Conservation (phyloP, 306 rosid species). For the Cotoneaster glaucophyllus region DNA sequence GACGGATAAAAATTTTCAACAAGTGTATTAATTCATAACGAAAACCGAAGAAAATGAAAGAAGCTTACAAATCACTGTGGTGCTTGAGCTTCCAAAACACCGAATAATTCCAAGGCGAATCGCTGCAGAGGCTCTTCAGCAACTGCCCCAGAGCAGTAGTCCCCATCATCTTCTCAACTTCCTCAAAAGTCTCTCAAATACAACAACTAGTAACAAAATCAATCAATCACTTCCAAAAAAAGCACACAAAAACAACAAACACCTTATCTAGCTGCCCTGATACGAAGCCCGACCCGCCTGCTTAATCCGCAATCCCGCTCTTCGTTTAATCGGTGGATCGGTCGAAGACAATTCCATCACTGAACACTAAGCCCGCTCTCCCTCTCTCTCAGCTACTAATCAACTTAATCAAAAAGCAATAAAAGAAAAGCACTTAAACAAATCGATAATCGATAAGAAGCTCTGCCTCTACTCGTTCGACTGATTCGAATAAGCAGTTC, state of each 20-base stretch:
- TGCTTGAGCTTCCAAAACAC: conserved; percentile 87
- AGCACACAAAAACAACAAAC: not conserved
- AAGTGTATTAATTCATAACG: not conserved
- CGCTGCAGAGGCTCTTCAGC: conserved; percentile 60
- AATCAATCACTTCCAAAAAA: conserved; percentile 17
- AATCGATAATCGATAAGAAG: conserved; percentile 1
- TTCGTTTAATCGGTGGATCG: conserved; percentile 62
- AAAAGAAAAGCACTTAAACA: conserved; percentile 20
- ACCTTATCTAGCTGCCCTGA: conserved; percentile 66
- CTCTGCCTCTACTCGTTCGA: conserved; percentile 4
- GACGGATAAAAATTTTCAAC: not conserved
- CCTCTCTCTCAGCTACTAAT: not conserved
- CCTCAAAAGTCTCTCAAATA: not conserved
- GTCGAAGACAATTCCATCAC: conserved; percentile 57
- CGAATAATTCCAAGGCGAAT: conserved; percentile 70
- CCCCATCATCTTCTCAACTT: conserved; percentile 42
- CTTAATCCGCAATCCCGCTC: conserved; percentile 72
- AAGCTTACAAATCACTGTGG: conserved; percentile 30
- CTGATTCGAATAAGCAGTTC: conserved; percentile 18
- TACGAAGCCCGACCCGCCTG: conserved; percentile 94
- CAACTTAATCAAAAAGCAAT: conserved; percentile 5
- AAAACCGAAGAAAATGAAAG: not conserved
- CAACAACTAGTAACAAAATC: conserved; percentile 13
- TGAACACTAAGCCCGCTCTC: not conserved
- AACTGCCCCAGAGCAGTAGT: conserved; percentile 42